Base-by-base conservation (phyloP, 2,329 filamentous ascomycete species). In the Trichoderma afroharzianum region DNA sequence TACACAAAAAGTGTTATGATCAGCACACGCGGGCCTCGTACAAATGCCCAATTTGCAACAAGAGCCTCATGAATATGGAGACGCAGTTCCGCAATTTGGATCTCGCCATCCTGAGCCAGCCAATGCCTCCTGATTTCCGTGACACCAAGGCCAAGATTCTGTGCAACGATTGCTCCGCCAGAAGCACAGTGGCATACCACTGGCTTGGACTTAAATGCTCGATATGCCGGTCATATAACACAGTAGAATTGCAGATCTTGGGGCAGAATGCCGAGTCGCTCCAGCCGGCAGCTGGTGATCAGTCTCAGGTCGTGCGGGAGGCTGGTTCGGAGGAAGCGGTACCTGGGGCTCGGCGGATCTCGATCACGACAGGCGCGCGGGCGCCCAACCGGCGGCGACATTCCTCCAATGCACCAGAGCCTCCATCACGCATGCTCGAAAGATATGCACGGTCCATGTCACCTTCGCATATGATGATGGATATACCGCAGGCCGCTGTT, bases 51-150 rank as follows among this genome's bases (percentile, higher is more conserved):
- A 94, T 98, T 63, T 99, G 96, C 86, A 97, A 92, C 83, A 97
- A 96, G 81, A 97, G 93, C 74, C 92, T 97, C n/a, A 90, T 94
- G 75, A 98, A 98, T 79, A 99, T 99, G 95, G 95, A 98, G 78
- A 89, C 93, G 47, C 93, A 97, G 76, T 99, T 98, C 83, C 91
- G 94, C 63, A 96, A 96, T 76, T 83, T 98, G 39, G 95, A 98
- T 77, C 89, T 94, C 67, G 91, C 94, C 63, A 97, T 99, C 72
- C 88, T 92, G 74, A 87, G 88, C 58, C 96, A 99, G 79, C 96
- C 96, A 2, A 98, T 99, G 94, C 96, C 96, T 0, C 83, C 86
- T 6, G 93, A 97, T 74, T 97, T 95, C 77, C 86, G 85, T 73
- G 90, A 94, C 76, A 94, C 93, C 6, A 90, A 90, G 73, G 95